Base-by-base conservation (phyloP, 345 rosid species). In the Linum lewisii region DNA sequence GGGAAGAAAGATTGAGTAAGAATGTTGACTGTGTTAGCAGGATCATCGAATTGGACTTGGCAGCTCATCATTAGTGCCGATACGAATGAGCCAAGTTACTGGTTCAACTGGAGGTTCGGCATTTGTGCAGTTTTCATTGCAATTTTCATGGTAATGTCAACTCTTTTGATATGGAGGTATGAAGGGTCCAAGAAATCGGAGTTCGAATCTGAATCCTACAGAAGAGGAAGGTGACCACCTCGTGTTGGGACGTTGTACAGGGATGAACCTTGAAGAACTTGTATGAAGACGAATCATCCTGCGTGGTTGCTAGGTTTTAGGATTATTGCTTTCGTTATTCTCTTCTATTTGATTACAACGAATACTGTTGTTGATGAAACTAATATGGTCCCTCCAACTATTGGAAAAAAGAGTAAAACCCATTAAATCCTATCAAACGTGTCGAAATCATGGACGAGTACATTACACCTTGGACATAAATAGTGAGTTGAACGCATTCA, bases 91-190 rank as follows among this genome's bases (percentile, higher is more conserved):
- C 79, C 72, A 51, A 80, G 86, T 75, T 92, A 86, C 66, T 92
- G 98, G 98, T 67, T 92, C 69, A 92, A 86, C 80, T 82, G 85
- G 85, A 88, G 93, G 71, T 85, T 88, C 84, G 67, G 77, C 57
- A 63, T 83, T 3, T 88, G 87, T 64, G 88, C 93, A 3, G 8
- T 77, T 45, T 74, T 82, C 65, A 19, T 92, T 67, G 53, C 81
- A 38, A 21, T 69, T 44, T 34, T 78, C 5, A 59, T 84, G 69
- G 32, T 78, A 63, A 7, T 75, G 4, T 81, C 96, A 37, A 78
- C 80, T 56, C 60, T 79, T 75, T 51, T 88, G 42, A 75, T 88
- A 62, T 83, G 92, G 96, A 86, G 74, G 75, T 74, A 73, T 59
- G 98, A 92, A 75, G 87, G 81, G 37, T 47, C 63, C 32, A 61